These are phyloP conservation scores for Stachybotrys chlorohalonatus DNA, from an alignment of 2,329 filamentous ascomycete genomes.

Conservation along the genomic window DNA sequence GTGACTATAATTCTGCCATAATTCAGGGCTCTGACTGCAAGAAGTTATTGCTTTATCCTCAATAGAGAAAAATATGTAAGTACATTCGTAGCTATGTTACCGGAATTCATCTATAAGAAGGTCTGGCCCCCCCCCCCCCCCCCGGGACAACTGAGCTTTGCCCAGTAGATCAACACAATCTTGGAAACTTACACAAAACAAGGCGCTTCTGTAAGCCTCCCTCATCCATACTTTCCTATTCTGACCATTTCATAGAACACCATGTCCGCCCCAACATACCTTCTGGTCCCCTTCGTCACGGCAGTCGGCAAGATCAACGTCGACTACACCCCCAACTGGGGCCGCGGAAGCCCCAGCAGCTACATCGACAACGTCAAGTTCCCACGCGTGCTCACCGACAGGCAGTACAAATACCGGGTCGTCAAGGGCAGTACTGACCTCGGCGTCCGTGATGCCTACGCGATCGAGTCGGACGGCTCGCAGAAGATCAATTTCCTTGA, in stretches of 20 bases:
- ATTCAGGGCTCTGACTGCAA: too few relatives aligned
- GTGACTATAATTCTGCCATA: too few relatives aligned
- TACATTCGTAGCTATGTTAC: too few relatives aligned
- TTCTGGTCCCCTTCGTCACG: not conserved
- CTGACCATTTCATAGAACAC: not conserved
- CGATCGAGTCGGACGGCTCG: slow-evolving; percentile 1
- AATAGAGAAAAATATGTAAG: too few relatives aligned
- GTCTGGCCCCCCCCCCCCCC: too few relatives aligned
- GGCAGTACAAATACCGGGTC: slow-evolving; percentile 5
- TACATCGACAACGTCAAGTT: slow-evolving; percentile 7
- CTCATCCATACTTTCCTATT: not conserved
- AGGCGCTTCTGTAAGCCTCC: not conserved
- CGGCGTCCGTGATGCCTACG: slow-evolving; percentile 1
- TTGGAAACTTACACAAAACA: not conserved
- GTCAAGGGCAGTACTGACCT: slow-evolving; percentile 3
- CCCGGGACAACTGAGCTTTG: too few relatives aligned
- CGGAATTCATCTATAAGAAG: too few relatives aligned
- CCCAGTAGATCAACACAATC: too few relatives aligned
- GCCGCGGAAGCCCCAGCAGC: slow-evolving; percentile 5
- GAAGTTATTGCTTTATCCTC: too few relatives aligned
- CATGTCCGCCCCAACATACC: not conserved
- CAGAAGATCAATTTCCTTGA: slow-evolving; percentile 7
- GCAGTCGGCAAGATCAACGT: slow-evolving; percentile 1
- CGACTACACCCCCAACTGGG: slow-evolving; percentile 6
- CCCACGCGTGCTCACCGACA: slow-evolving; percentile 4